phyloP scores from a whole-genome alignment of 2,329 filamentous ascomycete species.

The Neofusicoccum laricinum region DNA sequence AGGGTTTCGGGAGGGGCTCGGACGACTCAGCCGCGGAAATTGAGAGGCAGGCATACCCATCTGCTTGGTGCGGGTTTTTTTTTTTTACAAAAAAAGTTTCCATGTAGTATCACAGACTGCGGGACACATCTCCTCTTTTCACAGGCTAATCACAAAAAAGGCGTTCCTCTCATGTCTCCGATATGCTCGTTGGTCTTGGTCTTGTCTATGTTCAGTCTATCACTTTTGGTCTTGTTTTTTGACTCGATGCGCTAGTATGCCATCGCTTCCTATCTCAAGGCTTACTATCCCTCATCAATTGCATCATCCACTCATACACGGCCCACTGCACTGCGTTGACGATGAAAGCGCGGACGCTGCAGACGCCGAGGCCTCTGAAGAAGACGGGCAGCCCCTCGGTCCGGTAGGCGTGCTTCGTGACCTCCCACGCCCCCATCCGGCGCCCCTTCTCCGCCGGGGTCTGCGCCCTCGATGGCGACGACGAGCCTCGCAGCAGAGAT shows the following conservation, averaged over 20 bases:
- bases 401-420: conserved; percentile 66
- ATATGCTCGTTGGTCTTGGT: background rate
- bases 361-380: conserved; percentile 78
- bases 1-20: conserved; percentile 2
- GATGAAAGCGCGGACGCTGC: conserved; percentile 81
- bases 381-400: conserved; percentile 72
- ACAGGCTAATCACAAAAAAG: conserved; percentile 13
- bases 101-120: conserved; percentile 15
- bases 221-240: background rate
- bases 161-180: background rate
- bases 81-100: conserved; percentile 1
- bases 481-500: background rate
- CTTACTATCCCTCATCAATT: conserved; percentile 14
- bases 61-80: conserved; percentile 10
- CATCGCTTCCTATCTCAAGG: background rate
- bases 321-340: conserved; percentile 95
- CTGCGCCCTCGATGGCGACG: background rate
- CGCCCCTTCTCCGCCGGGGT: background rate
- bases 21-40: conserved; percentile 6
- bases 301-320: conserved; percentile 86
- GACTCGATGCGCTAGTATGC: too few relatives aligned
- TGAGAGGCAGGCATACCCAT: conserved; percentile 12
- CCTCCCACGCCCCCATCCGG: conserved; percentile 56
- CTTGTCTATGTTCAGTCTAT: background rate
- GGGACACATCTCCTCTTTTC: conserved; percentile 5